These are phyloP conservation scores for Ceratobasidium sp. DNA, from an alignment of 1,284 basidiomycete genomes.

Conservation along the genomic window DNA sequence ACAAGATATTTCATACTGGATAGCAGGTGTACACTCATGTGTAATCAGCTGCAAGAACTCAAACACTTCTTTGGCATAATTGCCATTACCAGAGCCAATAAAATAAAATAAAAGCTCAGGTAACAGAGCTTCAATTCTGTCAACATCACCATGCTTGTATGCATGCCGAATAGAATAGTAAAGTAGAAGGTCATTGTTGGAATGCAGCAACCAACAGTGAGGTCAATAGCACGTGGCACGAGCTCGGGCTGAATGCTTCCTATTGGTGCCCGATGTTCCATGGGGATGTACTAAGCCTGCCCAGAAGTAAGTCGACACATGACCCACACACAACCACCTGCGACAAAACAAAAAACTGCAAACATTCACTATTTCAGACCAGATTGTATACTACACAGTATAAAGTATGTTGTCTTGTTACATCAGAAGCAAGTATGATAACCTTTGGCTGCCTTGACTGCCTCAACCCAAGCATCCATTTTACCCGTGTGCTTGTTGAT, in stretches of 20 bases:
- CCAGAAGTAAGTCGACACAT: no score
- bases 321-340: no score
- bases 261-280: no score
- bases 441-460: constrained; percentile 19
- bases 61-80: background rate
- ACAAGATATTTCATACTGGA: background rate
- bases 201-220: no score
- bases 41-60: background rate
- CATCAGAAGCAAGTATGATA: constrained; percentile 22
- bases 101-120: constrained; percentile 1
- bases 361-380: background rate
- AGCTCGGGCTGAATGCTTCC: no score
- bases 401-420: background rate
- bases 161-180: constrained; percentile 3
- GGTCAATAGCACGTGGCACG: no score
- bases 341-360: no score
- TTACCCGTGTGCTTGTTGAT: constrained; percentile 19
- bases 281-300: no score
- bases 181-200: background rate
- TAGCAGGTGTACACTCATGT: background rate
- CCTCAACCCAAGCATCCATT: constrained; percentile 30
- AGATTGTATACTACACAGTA: constrained; percentile 7
- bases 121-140: background rate
- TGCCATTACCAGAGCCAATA: background rate
- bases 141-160: background rate